phyloP scores from a whole-genome alignment of 2,329 filamentous ascomycete genomes.

The Alternaria dauci region DNA sequence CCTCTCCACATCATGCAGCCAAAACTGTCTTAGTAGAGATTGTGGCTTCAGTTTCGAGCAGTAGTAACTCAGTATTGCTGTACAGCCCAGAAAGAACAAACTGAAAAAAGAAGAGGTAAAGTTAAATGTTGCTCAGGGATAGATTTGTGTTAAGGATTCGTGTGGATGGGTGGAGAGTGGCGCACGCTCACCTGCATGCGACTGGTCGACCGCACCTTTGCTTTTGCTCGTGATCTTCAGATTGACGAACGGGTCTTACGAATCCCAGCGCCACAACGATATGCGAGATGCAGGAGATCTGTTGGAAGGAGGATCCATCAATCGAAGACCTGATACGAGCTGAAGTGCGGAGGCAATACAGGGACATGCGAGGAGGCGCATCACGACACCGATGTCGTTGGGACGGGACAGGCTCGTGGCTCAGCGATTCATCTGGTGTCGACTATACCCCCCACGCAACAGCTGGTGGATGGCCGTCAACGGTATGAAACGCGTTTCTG shows the following conservation, averaged over 20 bases:
- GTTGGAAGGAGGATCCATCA: not conserved
- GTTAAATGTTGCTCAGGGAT: slow-evolving; percentile 4
- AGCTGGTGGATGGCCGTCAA: not conserved
- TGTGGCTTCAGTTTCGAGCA: slow-evolving; percentile 3
- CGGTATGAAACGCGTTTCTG: slow-evolving; percentile 9
- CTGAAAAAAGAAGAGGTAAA: slow-evolving; percentile 1
- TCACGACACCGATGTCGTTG: not conserved
- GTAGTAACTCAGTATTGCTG: not conserved
- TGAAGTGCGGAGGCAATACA: not conserved
- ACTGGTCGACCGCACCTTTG: not conserved
- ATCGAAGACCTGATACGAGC: not conserved
- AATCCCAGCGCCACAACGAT: slow-evolving; percentile 3
- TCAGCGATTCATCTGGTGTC: not conserved
- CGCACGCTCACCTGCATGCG: not conserved
- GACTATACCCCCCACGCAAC: not conserved
- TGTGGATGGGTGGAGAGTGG: slow-evolving; percentile 6
- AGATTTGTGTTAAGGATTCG: not conserved
- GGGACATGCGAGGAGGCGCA: not conserved
- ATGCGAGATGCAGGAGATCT: slow-evolving; percentile 5
- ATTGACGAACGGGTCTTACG: slow-evolving; percentile 7
- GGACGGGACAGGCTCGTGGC: not conserved
- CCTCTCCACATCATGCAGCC: slow-evolving; percentile 1
- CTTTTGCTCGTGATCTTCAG: slow-evolving; percentile 14
- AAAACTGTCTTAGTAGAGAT: not conserved
- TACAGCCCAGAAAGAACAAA: not conserved